Percentiles rank a stretch among this genome's conserved stretches.
phyloP scores from a whole-genome alignment of 371 early-diverging fungal species.

The Mortierella sp. region DNA sequence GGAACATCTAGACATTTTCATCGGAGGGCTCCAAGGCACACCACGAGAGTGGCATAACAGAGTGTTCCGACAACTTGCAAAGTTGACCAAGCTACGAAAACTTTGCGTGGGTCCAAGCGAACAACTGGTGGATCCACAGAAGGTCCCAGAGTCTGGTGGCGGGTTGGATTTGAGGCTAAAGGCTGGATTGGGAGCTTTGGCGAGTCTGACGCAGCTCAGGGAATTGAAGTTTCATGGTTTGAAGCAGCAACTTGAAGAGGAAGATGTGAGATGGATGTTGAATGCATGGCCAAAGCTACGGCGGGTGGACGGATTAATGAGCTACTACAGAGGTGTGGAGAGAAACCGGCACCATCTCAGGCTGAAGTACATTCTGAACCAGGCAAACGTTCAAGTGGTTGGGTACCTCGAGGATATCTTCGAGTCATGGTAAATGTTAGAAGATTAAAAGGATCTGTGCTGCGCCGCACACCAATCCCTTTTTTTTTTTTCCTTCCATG shows the following conservation, averaged over 20 bases:
- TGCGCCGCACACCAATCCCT: too few species aligned
- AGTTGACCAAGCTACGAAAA: conserved; percentile 2
- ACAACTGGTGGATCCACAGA: too few species aligned
- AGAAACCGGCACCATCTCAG: too few species aligned
- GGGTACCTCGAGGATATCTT: too few species aligned
- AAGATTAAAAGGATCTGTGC: too few species aligned
- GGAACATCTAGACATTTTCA: conserved; percentile 1
- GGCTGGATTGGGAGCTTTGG: conserved; percentile 4
- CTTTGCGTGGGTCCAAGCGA: background rate
- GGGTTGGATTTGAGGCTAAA: conserved; percentile 11
- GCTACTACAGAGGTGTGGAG: too few species aligned
- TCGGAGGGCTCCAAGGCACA: conserved; percentile 15
- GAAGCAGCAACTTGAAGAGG: conserved; percentile 1
- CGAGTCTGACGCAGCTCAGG: background rate
- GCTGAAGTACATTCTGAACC: too few species aligned
- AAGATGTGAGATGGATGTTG: conserved; percentile 18
- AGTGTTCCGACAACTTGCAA: conserved; percentile 14
- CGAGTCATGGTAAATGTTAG: too few species aligned
- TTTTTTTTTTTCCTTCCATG: too few species aligned
- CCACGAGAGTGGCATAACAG: conserved; percentile 6
- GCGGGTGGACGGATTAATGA: conserved; percentile 7
- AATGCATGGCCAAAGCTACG: conserved; percentile 13
- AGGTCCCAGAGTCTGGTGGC: background rate
- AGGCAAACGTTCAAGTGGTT: too few species aligned
- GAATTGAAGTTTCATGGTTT: conserved; percentile 16